Conservation (phyloP, 2,329 filamentous ascomycete species). For the Hymenoscyphus infarciens region DNA sequence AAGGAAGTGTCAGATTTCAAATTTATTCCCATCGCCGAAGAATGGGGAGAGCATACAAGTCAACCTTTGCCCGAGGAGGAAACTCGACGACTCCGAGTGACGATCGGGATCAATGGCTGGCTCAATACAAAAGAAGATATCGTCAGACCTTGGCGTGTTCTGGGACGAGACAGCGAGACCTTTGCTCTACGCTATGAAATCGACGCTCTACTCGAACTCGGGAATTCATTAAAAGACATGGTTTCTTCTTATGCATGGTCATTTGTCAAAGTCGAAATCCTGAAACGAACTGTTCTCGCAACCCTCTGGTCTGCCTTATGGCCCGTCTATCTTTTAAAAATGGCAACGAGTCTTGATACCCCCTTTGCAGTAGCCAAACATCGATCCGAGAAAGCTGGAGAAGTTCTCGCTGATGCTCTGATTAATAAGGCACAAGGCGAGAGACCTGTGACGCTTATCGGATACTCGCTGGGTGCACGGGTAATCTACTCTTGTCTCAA, state of each 20-base stretch:
- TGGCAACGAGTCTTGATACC: conserved; percentile 54
- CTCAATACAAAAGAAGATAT: conserved; percentile 72
- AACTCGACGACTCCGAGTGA: conserved; percentile 62
- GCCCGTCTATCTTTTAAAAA: conserved; percentile 48
- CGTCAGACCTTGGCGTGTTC: conserved; percentile 72
- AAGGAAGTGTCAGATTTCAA: conserved; percentile 77
- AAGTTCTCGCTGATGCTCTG: conserved; percentile 61
- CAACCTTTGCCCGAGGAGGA: conserved; percentile 36
- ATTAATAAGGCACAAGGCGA: conserved; percentile 73
- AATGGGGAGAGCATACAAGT: conserved; percentile 29
- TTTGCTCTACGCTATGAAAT: conserved; percentile 86
- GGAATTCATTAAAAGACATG: conserved; percentile 67
- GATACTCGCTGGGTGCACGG: conserved; percentile 58
- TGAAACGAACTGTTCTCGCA: conserved; percentile 49
- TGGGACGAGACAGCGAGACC: conserved; percentile 69
- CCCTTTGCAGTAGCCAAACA: conserved; percentile 58
- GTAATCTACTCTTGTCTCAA: conserved; percentile 63
- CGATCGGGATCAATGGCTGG: conserved; percentile 87
- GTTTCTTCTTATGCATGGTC: conserved; percentile 56
- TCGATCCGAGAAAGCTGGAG: conserved; percentile 57
- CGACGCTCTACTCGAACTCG: conserved; percentile 70
- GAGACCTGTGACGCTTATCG: conserved; percentile 58
- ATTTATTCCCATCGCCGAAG: conserved; percentile 68
- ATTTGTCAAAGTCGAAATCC: conserved; percentile 59
- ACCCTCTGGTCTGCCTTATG: conserved; percentile 46